These are phyloP conservation scores for Plectranthus barbatus DNA, from an alignment of 257 asterid species.

Conservation along the genomic window DNA sequence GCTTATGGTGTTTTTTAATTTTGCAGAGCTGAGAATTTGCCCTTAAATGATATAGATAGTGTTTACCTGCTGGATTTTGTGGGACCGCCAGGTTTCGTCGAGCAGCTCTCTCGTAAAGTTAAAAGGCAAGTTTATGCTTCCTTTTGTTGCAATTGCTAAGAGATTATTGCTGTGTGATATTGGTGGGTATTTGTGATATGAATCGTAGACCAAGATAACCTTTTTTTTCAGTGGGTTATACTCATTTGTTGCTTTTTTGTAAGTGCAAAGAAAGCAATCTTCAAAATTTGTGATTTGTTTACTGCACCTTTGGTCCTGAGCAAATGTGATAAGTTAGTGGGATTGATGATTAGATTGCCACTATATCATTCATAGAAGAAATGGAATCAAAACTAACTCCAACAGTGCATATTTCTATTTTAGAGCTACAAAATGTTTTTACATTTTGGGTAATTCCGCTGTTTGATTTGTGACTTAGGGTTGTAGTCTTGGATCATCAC, in stretches of 20 bases:
- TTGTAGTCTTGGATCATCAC: slow-evolving; percentile 85
- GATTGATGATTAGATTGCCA: slow-evolving; percentile 24
- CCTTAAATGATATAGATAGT: slow-evolving; percentile 44
- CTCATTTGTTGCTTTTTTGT: slow-evolving; percentile 13
- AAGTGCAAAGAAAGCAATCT: neutral
- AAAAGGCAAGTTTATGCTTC: slow-evolving; percentile 25
- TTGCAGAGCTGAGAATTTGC: slow-evolving; percentile 69
- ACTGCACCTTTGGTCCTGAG: neutral
- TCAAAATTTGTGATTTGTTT: slow-evolving; percentile 6
- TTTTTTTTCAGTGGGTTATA: neutral
- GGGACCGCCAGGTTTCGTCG: slow-evolving; percentile 77
- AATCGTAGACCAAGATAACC: neutral
- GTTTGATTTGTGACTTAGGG: slow-evolving; percentile 33
- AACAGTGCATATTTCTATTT: slow-evolving; percentile 2
- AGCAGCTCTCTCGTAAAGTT: slow-evolving; percentile 51
- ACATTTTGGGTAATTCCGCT: neutral
- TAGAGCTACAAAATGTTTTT: neutral
- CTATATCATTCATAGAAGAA: neutral
- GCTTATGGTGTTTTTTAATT: slow-evolving; percentile 6
- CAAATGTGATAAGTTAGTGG: slow-evolving; percentile 8
- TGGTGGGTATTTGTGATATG: neutral
- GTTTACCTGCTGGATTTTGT: slow-evolving; percentile 89
- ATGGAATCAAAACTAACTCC: neutral
- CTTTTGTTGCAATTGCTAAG: neutral
- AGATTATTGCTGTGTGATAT: neutral